Conservation (phyloP, 768 basidiomycete species). For the Butyriboletus loyo region DNA sequence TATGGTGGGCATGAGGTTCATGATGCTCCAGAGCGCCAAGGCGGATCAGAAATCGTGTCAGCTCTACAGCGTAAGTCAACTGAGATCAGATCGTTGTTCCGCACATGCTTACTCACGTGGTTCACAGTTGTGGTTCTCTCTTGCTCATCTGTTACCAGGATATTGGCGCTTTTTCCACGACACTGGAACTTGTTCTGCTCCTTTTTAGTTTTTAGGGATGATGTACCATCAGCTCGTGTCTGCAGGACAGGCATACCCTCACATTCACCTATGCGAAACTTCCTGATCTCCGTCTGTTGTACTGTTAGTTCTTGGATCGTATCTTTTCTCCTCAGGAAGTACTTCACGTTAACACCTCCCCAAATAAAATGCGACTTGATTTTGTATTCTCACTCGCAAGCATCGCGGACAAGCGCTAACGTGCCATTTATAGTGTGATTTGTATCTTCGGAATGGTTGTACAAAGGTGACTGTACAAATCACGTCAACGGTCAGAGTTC, state of each 20-base stretch:
- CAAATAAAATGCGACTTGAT: no score
- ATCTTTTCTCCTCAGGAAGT: background rate
- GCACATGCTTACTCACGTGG: background rate
- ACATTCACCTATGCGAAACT: background rate
- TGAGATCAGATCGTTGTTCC: background rate
- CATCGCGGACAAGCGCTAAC: no score
- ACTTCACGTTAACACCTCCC: background rate
- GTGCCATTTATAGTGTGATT: background rate
- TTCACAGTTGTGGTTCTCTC: constrained; percentile 30
- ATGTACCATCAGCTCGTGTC: constrained; percentile 8
- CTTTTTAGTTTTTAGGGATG: constrained; percentile 1
- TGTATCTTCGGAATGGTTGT: background rate
- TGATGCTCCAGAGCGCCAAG: constrained; percentile 17
- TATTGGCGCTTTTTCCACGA: constrained; percentile 30
- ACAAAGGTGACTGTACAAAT: no score
- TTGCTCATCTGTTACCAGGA: constrained; percentile 30
- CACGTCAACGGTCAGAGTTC: no score
- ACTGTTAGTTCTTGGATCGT: background rate
- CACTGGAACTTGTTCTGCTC: constrained; percentile 6
- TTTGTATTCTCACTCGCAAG: no score
- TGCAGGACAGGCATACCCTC: constrained; percentile 5
- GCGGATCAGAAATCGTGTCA: constrained; percentile 30
- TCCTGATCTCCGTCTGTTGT: constrained; percentile 5
- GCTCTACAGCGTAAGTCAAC: constrained; percentile 30
- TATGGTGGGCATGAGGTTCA: constrained; percentile 26